Base-by-base conservation (phyloP, 2,329 filamentous ascomycete genomes). In the Pestalotiopsis sp. region DNA sequence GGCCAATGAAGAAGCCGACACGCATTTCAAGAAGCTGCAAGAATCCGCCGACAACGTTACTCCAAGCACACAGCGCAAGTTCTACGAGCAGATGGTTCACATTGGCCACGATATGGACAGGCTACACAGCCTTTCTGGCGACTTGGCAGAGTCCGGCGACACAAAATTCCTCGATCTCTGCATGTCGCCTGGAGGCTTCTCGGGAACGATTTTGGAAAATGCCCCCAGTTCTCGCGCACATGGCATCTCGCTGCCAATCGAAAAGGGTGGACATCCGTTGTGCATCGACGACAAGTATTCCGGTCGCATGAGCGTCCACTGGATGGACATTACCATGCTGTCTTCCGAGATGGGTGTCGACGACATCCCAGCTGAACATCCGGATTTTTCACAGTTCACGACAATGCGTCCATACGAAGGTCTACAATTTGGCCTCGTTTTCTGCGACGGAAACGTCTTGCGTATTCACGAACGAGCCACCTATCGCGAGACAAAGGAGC, bases 131-230 rank as follows among this genome's bases (percentile, higher is more conserved):
- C 80, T 76, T 14, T 76, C 85, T n/a, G 68, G 61, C 12, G 68
- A 4, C 2, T 38, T 12, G 5, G 57, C n/a, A 23, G 17, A 31
- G 62, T 1, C 66, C 64, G 3, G 41, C n/a, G 70, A 68, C 5
- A 70, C 72, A 0, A 73, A 59, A 11, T 78, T 89, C 23, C 81
- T 90, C 1, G 87, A 90, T 70, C 79, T 88, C 70, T 88, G 87
- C 74, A 83, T 86, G 78, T 87, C 87, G 0, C 87, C 87, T 0
- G 87, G 87, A 4, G 87, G 84, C 1, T 90, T 87, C 70, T 75
- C 84, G 2, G 69, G 72, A 0, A 76, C 75, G 9, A 80, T 80
- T 0, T 70, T 87, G 31, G 45, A 73, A 4, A 69, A 72, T 12
- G 84, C 83, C 63, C 81, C 76, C 0, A 41, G 62, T 0, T 78